A percentile compares a stretch with the other conserved stretches of the same genome.
Conservation (phyloP, 805 yeast species). For the Metschnikowia bowlesiae region DNA sequence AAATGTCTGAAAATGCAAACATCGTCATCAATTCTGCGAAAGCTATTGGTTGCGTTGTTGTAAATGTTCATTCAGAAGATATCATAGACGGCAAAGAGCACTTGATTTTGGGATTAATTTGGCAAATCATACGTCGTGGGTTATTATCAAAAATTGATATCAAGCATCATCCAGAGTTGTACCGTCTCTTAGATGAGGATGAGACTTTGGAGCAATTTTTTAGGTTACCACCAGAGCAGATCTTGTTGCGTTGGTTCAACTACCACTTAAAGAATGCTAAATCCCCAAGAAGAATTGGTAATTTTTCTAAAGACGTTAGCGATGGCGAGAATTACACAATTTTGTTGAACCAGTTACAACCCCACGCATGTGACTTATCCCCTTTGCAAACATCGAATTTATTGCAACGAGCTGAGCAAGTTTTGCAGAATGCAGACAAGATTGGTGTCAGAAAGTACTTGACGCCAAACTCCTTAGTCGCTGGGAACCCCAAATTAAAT, state of each 20-base stretch:
- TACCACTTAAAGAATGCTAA: constrained; percentile 91
- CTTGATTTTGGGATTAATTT: constrained; percentile 81
- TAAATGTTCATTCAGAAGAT: constrained; percentile 94
- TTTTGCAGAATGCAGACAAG: constrained; percentile 82
- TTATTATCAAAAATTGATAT: constrained; percentile 91
- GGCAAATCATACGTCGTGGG: constrained; percentile 98
- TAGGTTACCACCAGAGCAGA: constrained; percentile 96
- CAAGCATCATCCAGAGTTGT: constrained; percentile 92
- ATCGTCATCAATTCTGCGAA: constrained; percentile 97
- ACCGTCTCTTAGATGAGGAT: constrained; percentile 90
- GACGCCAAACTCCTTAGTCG: constrained; percentile 87
- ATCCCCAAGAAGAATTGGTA: constrained; percentile 78
- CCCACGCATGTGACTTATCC: constrained; percentile 71
- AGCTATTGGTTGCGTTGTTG: constrained; percentile 98
- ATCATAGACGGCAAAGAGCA: constrained; percentile 93
- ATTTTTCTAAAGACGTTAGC: constrained; percentile 81
- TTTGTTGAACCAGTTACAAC: constrained; percentile 80
- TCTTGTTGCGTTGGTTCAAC: constrained; percentile 94
- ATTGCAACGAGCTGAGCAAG: constrained; percentile 79
- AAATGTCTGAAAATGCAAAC: constrained; percentile 95
- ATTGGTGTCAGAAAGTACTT: constrained; percentile 90
- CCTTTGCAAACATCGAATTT: constrained; percentile 80
- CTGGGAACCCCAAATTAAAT: constrained; percentile 95
- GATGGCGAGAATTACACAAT: constrained; percentile 96
- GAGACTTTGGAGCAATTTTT: constrained; percentile 96